phyloP scores from a whole-genome alignment of 2,329 filamentous ascomycete genomes.

The Fusarium sulawesiense region DNA sequence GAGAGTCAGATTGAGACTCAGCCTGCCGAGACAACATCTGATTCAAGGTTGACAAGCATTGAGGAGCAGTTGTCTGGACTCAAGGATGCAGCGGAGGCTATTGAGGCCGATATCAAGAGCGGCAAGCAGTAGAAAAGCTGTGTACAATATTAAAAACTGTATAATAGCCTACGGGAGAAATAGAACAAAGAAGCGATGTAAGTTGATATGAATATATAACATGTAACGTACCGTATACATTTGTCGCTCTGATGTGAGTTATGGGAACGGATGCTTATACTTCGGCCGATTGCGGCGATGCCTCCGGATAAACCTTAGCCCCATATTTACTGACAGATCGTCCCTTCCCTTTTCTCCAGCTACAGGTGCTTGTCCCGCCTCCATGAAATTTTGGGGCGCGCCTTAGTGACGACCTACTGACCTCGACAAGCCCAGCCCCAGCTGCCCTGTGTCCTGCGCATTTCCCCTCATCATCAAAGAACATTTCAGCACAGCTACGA shows the following conservation, averaged over 20 bases:
- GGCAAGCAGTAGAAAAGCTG: constrained; percentile 38
- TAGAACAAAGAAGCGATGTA: constrained; percentile 32
- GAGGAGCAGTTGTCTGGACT: constrained; percentile 39
- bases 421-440: constrained; percentile 9
- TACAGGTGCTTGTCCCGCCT: constrained; percentile 18
- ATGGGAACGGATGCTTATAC: background rate
- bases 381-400: constrained; percentile 6
- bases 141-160: constrained; percentile 43
- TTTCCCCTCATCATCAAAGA: constrained; percentile 53
- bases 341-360: constrained; percentile 15
- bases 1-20: constrained; percentile 1
- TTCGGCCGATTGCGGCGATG: constrained; percentile 29
- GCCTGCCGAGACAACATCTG: constrained; percentile 1
- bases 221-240: constrained; percentile 14
- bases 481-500: constrained; percentile 58
- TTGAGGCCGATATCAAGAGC: constrained; percentile 41
- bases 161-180: constrained; percentile 37
- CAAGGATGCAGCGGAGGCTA: constrained; percentile 32
- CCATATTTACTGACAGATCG: constrained; percentile 3
- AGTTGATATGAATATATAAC: constrained; percentile 27
- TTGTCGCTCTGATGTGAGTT: background rate
- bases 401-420: constrained; percentile 5
- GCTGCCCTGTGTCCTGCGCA: constrained; percentile 45
- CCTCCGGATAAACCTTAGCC: constrained; percentile 36
- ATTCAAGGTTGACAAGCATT: constrained; percentile 29